A percentile compares a stretch with the other conserved stretches of the same genome.
Evolutionary conservation across 1,284 basidiomycete species (phyloP).

Genomic region (Cystobasidium pallidum): DNA sequence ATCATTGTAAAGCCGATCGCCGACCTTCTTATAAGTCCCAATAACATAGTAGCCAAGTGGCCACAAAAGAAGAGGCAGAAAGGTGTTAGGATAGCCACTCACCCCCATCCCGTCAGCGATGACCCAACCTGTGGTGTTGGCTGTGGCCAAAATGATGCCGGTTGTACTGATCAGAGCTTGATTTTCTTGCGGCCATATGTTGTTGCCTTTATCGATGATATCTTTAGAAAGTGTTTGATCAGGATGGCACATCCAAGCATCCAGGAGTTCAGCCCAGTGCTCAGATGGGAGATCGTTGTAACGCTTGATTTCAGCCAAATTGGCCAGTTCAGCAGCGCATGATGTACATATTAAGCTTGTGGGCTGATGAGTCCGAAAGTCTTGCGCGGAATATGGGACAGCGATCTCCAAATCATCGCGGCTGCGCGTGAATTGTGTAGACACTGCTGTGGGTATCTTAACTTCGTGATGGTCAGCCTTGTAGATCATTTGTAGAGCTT

Average conservation of each 20-base stretch:
- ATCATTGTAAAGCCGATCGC: slow-evolving; percentile 43
- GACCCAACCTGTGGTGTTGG: slow-evolving; percentile 61
- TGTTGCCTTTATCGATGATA: slow-evolving; percentile 67
- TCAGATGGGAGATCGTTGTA: slow-evolving; percentile 90
- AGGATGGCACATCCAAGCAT: slow-evolving; percentile 96
- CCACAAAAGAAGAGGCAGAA: slow-evolving; percentile 24
- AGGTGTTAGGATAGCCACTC: no score
- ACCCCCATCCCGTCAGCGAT: slow-evolving; percentile 63
- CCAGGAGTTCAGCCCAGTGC: slow-evolving; percentile 94
- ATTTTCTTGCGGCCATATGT: slow-evolving; percentile 74
- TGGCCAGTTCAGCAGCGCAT: slow-evolving; percentile 58
- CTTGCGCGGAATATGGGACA: slow-evolving; percentile 50
- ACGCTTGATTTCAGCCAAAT: slow-evolving; percentile 42
- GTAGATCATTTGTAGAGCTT: slow-evolving; percentile 55
- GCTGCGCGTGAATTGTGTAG: slow-evolving; percentile 52
- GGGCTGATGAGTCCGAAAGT: slow-evolving; percentile 57
- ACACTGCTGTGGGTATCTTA: slow-evolving; percentile 61
- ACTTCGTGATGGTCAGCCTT: slow-evolving; percentile 67
- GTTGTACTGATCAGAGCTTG: slow-evolving; percentile 81
- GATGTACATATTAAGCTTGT: slow-evolving; percentile 70
- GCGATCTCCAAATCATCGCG: slow-evolving; percentile 53
- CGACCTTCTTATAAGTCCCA: slow-evolving; percentile 82
- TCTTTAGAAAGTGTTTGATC: slow-evolving; percentile 76
- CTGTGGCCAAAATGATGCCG: slow-evolving; percentile 73
- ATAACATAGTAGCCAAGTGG: not conserved